Percentiles rank a stretch among this genome's conserved stretches.
phyloP scores from a whole-genome alignment of 768 basidiomycete species.

The Podaxis rugospora region DNA sequence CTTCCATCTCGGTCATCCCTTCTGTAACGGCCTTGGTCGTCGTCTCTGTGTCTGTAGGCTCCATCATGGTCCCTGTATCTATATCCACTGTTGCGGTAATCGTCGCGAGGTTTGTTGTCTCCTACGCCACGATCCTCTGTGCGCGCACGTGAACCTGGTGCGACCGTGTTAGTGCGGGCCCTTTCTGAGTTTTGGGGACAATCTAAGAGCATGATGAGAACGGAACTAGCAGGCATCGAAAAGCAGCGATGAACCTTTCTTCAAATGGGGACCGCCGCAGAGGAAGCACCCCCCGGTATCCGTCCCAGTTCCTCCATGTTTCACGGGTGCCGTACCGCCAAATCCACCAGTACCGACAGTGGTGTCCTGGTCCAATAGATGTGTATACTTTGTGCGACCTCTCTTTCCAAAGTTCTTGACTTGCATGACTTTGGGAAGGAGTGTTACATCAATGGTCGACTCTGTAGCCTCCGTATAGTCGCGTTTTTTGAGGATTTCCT shows the following conservation, averaged over 20 bases:
- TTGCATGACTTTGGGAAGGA: constrained; percentile 95
- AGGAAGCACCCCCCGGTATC: constrained; percentile 79
- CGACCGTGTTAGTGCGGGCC: constrained; percentile 21
- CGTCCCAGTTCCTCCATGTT: constrained; percentile 49
- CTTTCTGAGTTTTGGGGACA: constrained; percentile 27
- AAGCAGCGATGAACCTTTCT: constrained; percentile 57
- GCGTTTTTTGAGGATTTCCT: constrained; percentile 75
- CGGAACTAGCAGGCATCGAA: neutral
- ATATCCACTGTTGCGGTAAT: constrained; percentile 3
- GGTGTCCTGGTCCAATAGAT: constrained; percentile 93
- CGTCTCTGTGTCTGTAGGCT: constrained; percentile 12
- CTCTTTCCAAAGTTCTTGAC: constrained; percentile 93
- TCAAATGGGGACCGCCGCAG: constrained; percentile 92
- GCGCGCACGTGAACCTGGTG: constrained; percentile 8
- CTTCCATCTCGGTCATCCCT: constrained; percentile 15
- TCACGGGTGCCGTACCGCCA: constrained; percentile 52
- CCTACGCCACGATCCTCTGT: constrained; percentile 11
- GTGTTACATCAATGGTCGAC: constrained; percentile 81
- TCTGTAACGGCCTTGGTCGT: constrained; percentile 9
- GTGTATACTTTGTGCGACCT: constrained; percentile 93
- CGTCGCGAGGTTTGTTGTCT: constrained; percentile 7
- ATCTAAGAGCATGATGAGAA: constrained; percentile 15
- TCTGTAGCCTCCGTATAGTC: constrained; percentile 91
- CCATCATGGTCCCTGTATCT: constrained; percentile 5
- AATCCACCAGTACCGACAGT: constrained; percentile 60